These are phyloP conservation scores for Daldinia caldariorum DNA, from an alignment of 495 filamentous ascomycete genomes.

Conservation along the genomic window DNA sequence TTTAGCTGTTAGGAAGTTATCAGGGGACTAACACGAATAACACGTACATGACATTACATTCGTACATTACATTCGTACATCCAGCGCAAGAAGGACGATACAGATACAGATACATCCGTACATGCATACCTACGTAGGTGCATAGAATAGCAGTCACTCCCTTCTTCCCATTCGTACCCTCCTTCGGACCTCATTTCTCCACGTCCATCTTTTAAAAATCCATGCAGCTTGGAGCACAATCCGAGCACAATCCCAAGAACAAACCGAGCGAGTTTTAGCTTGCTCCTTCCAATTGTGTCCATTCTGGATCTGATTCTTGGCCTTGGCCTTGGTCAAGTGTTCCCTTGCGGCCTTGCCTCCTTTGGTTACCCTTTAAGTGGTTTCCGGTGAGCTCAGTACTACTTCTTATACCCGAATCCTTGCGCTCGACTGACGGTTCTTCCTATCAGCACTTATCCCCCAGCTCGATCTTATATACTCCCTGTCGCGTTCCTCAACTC, in stretches of 20 bases:
- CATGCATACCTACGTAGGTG: constrained; percentile 11
- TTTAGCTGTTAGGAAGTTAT: constrained; percentile 17
- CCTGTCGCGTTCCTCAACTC: neutral
- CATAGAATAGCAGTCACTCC: constrained; percentile 6
- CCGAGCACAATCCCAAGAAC: constrained; percentile 25
- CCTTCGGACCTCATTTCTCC: constrained; percentile 8
- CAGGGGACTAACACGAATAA: neutral
- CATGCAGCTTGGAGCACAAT: constrained; percentile 10
- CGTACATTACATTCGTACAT: constrained; percentile 1
- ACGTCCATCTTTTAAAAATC: neutral
- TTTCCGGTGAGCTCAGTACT: constrained; percentile 25
- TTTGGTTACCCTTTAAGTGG: constrained; percentile 6
- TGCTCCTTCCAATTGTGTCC: neutral
- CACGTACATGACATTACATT: neutral
- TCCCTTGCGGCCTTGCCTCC: neutral
- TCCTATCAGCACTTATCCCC: constrained; percentile 11
- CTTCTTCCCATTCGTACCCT: constrained; percentile 22
- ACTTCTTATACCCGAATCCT: neutral
- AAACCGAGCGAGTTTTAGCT: constrained; percentile 13
- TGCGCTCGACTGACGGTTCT: constrained; percentile 6
- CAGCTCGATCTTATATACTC: neutral
- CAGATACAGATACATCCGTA: neutral
- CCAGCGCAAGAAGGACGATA: neutral
- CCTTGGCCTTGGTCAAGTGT: constrained; percentile 3
- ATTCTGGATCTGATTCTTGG: constrained; percentile 3